These are phyloP conservation scores for Metschnikowia continentalis DNA, from an alignment of 805 yeast genomes.

Conservation along the genomic window DNA sequence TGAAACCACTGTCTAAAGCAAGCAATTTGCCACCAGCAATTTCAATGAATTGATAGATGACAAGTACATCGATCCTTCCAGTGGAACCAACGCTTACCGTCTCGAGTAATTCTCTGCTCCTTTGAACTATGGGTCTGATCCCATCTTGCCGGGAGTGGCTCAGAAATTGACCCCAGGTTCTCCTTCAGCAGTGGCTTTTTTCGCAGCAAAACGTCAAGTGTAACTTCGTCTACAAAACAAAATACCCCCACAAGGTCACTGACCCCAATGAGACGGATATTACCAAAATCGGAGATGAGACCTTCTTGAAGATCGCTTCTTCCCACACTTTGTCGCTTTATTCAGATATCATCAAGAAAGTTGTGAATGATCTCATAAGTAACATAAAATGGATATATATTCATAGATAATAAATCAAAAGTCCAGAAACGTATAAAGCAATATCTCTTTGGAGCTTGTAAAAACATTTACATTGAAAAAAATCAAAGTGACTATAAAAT, in stretches of 20 bases:
- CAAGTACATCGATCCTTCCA: conserved; percentile 61
- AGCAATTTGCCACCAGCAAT: conserved; percentile 20
- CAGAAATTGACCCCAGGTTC: conserved; percentile 25
- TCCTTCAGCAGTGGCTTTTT: conserved; percentile 19
- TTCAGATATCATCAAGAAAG: conserved; percentile 64
- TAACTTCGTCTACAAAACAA: conserved; percentile 78
- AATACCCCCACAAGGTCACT: conserved; percentile 19
- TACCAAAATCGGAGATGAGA: conserved; percentile 67
- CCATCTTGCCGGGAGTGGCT: conserved; percentile 38
- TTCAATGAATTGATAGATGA: conserved; percentile 81
- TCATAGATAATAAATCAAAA: no score
- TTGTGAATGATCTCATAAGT: no score
- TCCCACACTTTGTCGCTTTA: conserved; percentile 75
- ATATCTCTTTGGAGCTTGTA: no score
- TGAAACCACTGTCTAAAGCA: conserved; percentile 60
- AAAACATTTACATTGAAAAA: no score
- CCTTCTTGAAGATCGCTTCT: conserved; percentile 75
- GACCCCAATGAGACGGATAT: conserved; percentile 47
- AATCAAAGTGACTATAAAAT: no score
- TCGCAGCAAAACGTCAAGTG: conserved; percentile 55
- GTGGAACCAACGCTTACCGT: conserved; percentile 48
- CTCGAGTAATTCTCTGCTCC: conserved; percentile 77
- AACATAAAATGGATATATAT: no score
- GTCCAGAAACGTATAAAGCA: no score
- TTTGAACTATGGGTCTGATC: conserved; percentile 44